phyloP scores from a whole-genome alignment of 2,329 filamentous ascomycete species.

The Fusarium sp. region DNA sequence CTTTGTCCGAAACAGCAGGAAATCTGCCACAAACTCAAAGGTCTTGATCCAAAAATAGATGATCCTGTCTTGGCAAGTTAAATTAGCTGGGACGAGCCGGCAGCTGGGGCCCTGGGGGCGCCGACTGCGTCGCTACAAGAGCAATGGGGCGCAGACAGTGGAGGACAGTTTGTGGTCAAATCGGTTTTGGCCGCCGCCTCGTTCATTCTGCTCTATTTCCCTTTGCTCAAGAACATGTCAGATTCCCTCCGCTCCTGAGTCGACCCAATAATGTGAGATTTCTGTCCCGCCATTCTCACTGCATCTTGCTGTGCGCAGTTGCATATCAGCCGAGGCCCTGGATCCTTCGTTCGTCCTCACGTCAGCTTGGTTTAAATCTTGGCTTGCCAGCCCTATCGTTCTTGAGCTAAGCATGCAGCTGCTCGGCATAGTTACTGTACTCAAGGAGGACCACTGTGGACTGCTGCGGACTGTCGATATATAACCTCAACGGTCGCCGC shows the following conservation, averaged over 20 bases:
- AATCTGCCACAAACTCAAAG: slow-evolving; percentile 30
- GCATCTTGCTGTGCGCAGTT: slow-evolving; percentile 1
- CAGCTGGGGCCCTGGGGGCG: slow-evolving; percentile 23
- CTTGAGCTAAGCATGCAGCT: not conserved
- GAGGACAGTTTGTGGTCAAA: slow-evolving; percentile 8
- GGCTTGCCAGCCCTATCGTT: slow-evolving; percentile 10
- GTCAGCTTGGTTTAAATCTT: slow-evolving; percentile 25
- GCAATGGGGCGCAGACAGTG: slow-evolving; percentile 36
- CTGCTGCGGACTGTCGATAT: not conserved
- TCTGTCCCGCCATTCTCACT: slow-evolving; percentile 12
- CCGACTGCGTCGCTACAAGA: slow-evolving; percentile 17
- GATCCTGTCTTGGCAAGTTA: slow-evolving; percentile 24
- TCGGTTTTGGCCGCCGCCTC: slow-evolving; percentile 17
- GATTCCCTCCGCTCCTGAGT: slow-evolving; percentile 5
- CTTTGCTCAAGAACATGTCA: not conserved
- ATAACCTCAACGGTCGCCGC: not conserved
- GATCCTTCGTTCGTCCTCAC: slow-evolving; percentile 23
- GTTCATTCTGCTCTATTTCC: not conserved
- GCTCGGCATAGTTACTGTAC: not conserved
- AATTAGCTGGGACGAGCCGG: slow-evolving; percentile 40
- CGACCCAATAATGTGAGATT: slow-evolving; percentile 4
- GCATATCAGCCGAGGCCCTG: slow-evolving; percentile 4
- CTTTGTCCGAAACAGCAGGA: slow-evolving; percentile 39
- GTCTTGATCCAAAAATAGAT: slow-evolving; percentile 41
- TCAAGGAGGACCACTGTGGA: not conserved